Evolutionary conservation across 495 filamentous ascomycete species (phyloP).

Genomic region (Podospora pseudocomata): DNA sequence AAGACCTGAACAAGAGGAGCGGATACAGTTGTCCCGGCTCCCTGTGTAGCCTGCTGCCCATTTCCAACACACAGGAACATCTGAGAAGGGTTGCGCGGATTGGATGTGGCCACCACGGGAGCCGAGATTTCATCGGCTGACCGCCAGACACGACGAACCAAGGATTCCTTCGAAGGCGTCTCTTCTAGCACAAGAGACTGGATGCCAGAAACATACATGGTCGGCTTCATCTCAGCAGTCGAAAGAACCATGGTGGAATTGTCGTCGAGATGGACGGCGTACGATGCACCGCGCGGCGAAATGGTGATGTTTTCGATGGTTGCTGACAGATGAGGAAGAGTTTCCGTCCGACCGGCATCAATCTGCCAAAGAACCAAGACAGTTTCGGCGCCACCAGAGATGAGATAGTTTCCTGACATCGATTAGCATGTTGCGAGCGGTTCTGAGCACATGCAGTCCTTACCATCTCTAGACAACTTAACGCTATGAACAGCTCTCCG

Average conservation of each 20-base stretch:
- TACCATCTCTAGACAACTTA: constrained; percentile 90
- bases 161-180: constrained; percentile 39
- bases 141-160: constrained; percentile 40
- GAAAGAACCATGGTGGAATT: constrained; percentile 87
- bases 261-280: constrained; percentile 79
- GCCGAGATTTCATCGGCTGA: constrained; percentile 30
- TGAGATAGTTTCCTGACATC: constrained; percentile 82
- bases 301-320: constrained; percentile 78
- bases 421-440: background rate
- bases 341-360: constrained; percentile 74
- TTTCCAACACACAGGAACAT: constrained; percentile 47
- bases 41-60: constrained; percentile 41
- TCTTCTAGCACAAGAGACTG: constrained; percentile 56
- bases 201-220: constrained; percentile 74
- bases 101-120: constrained; percentile 36
- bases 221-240: constrained; percentile 77
- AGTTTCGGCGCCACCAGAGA: constrained; percentile 88
- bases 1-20: constrained; percentile 67
- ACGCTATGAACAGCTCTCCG: constrained; percentile 72
- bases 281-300: constrained; percentile 72
- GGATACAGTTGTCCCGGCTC: constrained; percentile 35
- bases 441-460: constrained; percentile 22
- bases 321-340: constrained; percentile 81
- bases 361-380: constrained; percentile 95
- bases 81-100: constrained; percentile 38